Conservation (phyloP, 139 green algal genomes). For the Coelastrella sp. region DNA sequence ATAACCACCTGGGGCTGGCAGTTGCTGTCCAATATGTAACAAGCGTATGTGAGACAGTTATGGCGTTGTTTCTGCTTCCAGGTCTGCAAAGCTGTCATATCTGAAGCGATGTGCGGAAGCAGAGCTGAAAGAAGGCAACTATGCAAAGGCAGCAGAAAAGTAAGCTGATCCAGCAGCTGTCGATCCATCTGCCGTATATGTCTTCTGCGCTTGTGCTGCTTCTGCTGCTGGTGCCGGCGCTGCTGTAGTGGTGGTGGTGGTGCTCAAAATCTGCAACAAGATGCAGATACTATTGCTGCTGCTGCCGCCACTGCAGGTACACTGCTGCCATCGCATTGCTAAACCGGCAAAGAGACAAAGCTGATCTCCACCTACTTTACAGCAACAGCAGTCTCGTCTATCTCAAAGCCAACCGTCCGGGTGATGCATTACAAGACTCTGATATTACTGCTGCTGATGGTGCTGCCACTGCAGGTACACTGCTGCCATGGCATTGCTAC, state of each 20-base stretch:
- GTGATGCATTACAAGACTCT: constrained; percentile 1
- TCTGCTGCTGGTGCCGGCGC: too few relatives aligned
- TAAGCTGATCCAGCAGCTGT: not conserved
- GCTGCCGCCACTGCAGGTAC: constrained; percentile 14
- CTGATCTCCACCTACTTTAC: not conserved
- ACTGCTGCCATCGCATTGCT: constrained; percentile 16
- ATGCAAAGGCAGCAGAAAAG: constrained; percentile 24
- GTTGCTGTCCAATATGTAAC: not conserved
- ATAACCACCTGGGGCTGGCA: not conserved
- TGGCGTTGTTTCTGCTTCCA: not conserved
- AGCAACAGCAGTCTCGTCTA: constrained; percentile 5
- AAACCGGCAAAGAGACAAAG: not conserved
- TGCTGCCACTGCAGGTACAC: not conserved
- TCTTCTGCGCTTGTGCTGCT: not conserved
- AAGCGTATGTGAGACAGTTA: not conserved
- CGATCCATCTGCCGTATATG: too few relatives aligned
- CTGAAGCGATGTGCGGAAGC: not conserved
- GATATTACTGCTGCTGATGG: not conserved
- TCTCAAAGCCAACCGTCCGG: not conserved
- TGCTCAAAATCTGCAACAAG: not conserved
- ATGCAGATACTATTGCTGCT: not conserved
- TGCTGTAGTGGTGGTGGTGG: not conserved
- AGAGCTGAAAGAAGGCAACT: not conserved
- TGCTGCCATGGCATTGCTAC: constrained; percentile 9
- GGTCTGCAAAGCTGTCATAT: not conserved